Percentiles rank a stretch among this genome's conserved stretches.
Conservation (phyloP, 139 green algal genomes). For the Haematococcus sp. region DNA sequence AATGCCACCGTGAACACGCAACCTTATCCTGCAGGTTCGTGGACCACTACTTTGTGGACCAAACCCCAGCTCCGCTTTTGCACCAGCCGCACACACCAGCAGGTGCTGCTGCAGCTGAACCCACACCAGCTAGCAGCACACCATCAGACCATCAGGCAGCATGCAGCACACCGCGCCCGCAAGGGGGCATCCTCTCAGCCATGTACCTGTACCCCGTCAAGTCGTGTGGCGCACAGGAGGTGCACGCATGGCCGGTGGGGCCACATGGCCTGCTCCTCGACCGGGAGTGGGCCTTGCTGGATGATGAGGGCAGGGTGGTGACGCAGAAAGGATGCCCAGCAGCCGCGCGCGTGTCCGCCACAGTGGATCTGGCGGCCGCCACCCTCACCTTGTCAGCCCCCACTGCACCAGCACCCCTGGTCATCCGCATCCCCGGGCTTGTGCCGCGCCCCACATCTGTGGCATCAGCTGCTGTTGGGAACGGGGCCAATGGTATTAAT, state of each 20-base stretch:
- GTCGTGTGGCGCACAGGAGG: conserved; percentile 62
- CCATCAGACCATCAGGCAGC: background rate
- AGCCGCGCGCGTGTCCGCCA: conserved; percentile 51
- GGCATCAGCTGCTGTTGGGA: too few relatives aligned
- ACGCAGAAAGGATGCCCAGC: conserved; percentile 56
- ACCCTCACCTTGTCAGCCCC: conserved; percentile 27
- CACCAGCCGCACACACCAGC: background rate
- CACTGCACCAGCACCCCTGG: background rate
- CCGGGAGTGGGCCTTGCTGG: conserved; percentile 80
- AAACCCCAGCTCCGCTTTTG: background rate
- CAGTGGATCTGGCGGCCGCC: conserved; percentile 45
- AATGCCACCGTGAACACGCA: too few relatives aligned
- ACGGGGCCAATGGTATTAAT: too few relatives aligned
- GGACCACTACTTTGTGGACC: conserved; percentile 53
- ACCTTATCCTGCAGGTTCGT: conserved; percentile 33
- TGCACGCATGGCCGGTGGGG: conserved; percentile 55
- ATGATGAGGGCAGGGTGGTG: conserved; percentile 50
- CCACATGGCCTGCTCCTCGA: conserved; percentile 79
- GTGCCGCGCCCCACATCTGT: background rate
- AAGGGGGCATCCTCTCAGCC: conserved; percentile 29
- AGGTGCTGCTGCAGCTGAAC: background rate
- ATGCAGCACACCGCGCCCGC: too few relatives aligned
- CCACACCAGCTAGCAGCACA: background rate
- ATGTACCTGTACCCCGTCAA: conserved; percentile 92
- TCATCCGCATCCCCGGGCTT: background rate